Base-by-base conservation (phyloP, 1,284 basidiomycete genomes). In the Exsudoporus floridanus region DNA sequence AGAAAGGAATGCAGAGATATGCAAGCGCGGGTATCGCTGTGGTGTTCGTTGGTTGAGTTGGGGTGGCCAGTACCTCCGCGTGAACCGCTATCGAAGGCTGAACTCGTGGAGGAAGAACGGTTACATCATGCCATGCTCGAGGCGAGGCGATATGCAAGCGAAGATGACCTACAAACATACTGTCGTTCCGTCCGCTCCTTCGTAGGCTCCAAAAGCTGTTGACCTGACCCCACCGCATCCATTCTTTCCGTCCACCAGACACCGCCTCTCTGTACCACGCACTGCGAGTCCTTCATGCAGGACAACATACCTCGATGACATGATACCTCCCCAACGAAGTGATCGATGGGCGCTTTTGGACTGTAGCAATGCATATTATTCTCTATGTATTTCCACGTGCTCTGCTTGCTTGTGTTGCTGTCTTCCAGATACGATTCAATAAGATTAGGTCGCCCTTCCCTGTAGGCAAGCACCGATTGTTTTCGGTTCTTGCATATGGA, bases 31-130 rank as follows among this genome's bases (percentile, higher is more conserved):
- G 73, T 86, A 52, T 78, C 86, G 7, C 63, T 88, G 8, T 89
- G 86, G 86, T 79, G 82, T 59, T 84, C 83, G 46, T 64, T 86
- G 60, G 75, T 77, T 10, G 75, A 77, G 34, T 69, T 85, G 28
- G 83, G 83, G 27, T 89, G 85, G 82, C 64, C 71, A 34, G 73
- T 83, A 27, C 87, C 87, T 13, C 69, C 74, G 9, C 75, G 82
- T 45, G 84, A 85, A 49, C 79, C 84, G 9, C 70, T 86, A 31
- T 77, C 81, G 5, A 85, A 84, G 63, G 83, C 83, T 33, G 86
- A 89, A 66, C 70, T 82, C 13, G 77, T 84, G 36, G 84, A 88
- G 64, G 85, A 88, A 64, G 77, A 84, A 60, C 76, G 83, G 35
- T 70, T 86, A 41, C 79, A 84, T 52, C 78, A 80, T 25, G 82